A percentile compares a stretch with the other conserved stretches of the same genome.
These are phyloP conservation scores for Starmerella powellii DNA, from an alignment of 805 yeast genomes.

Conservation along the genomic window DNA sequence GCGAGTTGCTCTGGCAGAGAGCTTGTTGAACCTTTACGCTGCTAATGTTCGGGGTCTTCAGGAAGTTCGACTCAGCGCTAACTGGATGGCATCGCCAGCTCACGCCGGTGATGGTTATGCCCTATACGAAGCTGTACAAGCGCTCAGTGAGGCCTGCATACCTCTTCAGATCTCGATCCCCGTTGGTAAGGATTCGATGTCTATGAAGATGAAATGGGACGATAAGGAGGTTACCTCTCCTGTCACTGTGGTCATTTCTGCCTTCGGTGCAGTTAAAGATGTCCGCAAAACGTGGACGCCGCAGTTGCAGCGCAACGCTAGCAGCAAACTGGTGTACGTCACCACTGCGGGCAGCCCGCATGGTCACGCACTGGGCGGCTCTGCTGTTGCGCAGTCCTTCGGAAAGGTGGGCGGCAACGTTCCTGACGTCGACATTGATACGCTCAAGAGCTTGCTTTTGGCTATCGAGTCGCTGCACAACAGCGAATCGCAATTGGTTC, in stretches of 20 bases:
- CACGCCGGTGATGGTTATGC: constrained; percentile 93
- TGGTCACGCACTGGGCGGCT: constrained; percentile 65
- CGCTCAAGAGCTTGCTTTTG: constrained; percentile 58
- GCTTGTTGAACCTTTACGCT: constrained; percentile 75
- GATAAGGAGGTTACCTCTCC: constrained; percentile 88
- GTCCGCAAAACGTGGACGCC: constrained; percentile 96
- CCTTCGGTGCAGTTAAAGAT: constrained; percentile 76
- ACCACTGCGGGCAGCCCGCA: constrained; percentile 35
- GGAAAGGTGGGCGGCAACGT: constrained; percentile 69
- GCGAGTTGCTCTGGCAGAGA: constrained; percentile 90
- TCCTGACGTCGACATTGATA: constrained; percentile 61
- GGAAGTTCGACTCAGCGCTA: constrained; percentile 78
- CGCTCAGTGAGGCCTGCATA: constrained; percentile 93
- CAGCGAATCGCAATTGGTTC: constrained; percentile 41
- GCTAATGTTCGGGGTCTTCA: constrained; percentile 71
- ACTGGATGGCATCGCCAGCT: constrained; percentile 98
- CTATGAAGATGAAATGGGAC: constrained; percentile 96
- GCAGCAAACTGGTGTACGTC: constrained; percentile 69
- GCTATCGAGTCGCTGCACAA: constrained; percentile 64
- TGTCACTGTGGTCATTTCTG: constrained; percentile 75
- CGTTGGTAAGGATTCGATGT: constrained; percentile 98
- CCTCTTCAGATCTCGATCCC: constrained; percentile 85
- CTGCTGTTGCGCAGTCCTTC: constrained; percentile 90
- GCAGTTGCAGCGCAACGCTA: constrained; percentile 43
- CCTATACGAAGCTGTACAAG: constrained; percentile 92